Base-by-base conservation (phyloP, 495 filamentous ascomycete genomes). In the Astrocystis sublimbata region DNA sequence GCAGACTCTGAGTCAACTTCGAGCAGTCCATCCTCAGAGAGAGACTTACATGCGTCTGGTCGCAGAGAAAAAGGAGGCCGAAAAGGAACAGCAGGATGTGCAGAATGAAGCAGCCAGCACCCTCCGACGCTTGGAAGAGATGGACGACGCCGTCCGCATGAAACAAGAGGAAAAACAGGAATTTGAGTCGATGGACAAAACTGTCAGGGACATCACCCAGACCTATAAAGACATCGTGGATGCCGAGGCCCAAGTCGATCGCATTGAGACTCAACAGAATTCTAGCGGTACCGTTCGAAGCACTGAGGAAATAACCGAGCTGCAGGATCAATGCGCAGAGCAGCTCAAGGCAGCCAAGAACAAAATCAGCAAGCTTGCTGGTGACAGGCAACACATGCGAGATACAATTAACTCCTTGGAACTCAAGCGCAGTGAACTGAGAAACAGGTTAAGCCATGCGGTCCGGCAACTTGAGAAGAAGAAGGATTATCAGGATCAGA, bases 221-320 rank as follows among this genome's bases (percentile, higher is more conserved):
- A 87, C 88, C 41, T 77, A 83, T 65, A 81, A 79, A 51, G 91
- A 96, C 35, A 88, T 94, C 53, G 76, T 80, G 36, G 83, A 85
- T 30, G 85, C 89, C 47, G 81, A 89, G 65, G 76, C 76, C 55
- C 87, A 96, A 68, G 87, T 96, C 52, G 78, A 87, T 62, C 84
- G 89, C 52, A 79, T 92, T 30, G 78, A 83, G 10, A 83, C 83
- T 7, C 91, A 92, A 60, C 86, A 96, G 65, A 84, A 87, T 51
- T 84, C 88, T 15, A 74, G 80, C 63, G 85, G 86, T 2, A 67
- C 81, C 15, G 77, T 83, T 5, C 86, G 88, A 62, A 89, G 89
- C 6, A 76, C 92, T 17, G 89, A 97, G 52, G 90, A 96, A 63
- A 91, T 98, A 61, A 90, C 92, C 64, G 84, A 89, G 15, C 83